Conservation (phyloP, 306 rosid genomes). For the Fagus crenata region DNA sequence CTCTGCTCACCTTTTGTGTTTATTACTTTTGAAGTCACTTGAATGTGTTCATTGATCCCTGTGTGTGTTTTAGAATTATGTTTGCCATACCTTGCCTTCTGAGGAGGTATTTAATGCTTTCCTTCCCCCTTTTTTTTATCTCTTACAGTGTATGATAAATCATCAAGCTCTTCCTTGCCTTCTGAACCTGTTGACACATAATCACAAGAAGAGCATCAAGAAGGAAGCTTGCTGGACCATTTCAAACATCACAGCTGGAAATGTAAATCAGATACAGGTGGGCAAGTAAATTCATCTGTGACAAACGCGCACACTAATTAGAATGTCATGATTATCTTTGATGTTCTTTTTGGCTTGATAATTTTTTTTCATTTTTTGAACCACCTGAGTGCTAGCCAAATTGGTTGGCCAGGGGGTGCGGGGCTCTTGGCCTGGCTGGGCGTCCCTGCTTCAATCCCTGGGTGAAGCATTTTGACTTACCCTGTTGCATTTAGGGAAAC, state of each 20-base stretch:
- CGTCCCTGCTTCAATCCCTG: too few species aligned
- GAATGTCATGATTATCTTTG: neutral
- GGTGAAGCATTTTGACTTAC: too few species aligned
- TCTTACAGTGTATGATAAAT: constrained; percentile 56
- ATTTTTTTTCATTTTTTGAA: neutral
- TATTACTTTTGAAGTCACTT: too few species aligned
- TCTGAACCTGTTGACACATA: constrained; percentile 69
- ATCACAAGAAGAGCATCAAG: constrained; percentile 83
- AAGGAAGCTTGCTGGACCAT: constrained; percentile 98
- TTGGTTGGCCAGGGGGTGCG: too few species aligned
- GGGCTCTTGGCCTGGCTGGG: too few species aligned
- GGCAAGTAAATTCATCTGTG: constrained; percentile 7
- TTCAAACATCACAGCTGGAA: constrained; percentile 91
- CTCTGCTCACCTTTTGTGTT: too few species aligned
- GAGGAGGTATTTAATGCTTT: constrained; percentile 18
- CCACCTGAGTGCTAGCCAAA: too few species aligned
- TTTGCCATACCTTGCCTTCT: neutral
- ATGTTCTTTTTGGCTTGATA: neutral
- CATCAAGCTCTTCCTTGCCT: constrained; percentile 81
- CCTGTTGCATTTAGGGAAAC: too few species aligned
- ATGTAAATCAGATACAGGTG: constrained; percentile 85
- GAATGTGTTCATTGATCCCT: too few species aligned
- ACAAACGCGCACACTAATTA: neutral
- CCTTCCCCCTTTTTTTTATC: neutral
- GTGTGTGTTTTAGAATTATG: too few species aligned